These are phyloP conservation scores for Exophiala spinifera DNA, from an alignment of 2,329 filamentous ascomycete genomes.

Conservation along the genomic window DNA sequence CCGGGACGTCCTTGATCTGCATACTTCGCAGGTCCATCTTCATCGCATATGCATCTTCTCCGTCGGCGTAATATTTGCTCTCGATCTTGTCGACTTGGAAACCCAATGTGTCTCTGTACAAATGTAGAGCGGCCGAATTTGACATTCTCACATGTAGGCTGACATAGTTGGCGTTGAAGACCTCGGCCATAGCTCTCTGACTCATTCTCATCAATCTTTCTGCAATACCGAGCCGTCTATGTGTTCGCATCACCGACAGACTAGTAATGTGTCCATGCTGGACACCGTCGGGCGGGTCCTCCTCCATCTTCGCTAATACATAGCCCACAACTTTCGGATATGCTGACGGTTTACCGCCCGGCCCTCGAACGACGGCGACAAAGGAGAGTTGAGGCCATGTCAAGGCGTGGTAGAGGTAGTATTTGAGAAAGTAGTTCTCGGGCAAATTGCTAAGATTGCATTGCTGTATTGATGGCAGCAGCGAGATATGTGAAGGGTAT, in stretches of 20 bases:
- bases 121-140: conserved; percentile 83
- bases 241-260: conserved; percentile 92
- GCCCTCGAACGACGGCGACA: conserved; percentile 85
- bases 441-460: conserved; percentile 98
- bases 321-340: conserved; percentile 98
- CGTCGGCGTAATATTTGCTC: conserved; percentile 92
- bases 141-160: conserved; percentile 93
- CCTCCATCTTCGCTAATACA: conserved; percentile 99
- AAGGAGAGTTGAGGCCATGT: conserved; percentile 97
- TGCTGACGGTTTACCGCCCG: conserved; percentile 71
- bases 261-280: conserved; percentile 96
- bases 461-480: conserved; percentile 85
- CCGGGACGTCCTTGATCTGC: conserved; percentile 46
- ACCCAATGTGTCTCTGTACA: conserved; percentile 88
- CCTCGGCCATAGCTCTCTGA: conserved; percentile 95
- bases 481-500: conserved; percentile 67
- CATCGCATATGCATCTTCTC: conserved; percentile 95
- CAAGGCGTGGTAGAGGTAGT: conserved; percentile 98
- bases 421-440: conserved; percentile 99
- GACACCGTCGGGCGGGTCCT: conserved; percentile 86
- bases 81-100: conserved; percentile 82
- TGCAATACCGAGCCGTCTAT: conserved; percentile 83
- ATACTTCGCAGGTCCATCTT: conserved; percentile 68
- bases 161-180: conserved; percentile 86
- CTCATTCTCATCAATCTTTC: conserved; percentile 98